Base-by-base conservation (phyloP, 257 asterid species). In the Cordia subcordata region DNA sequence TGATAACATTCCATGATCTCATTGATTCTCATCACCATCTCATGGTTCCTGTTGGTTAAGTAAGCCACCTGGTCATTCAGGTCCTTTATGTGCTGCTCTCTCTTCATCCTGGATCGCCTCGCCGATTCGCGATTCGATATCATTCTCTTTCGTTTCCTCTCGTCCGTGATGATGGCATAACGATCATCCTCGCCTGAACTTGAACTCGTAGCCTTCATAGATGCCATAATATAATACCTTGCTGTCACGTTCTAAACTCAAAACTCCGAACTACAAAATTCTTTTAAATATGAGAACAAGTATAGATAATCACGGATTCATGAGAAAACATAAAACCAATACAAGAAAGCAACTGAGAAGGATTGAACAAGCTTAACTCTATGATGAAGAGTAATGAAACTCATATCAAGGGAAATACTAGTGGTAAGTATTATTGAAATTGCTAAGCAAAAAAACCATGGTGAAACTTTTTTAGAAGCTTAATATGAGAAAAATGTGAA, bases 251-350 rank as follows among this genome's bases (percentile, higher is more conserved):
- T 14, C 2, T 2, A 10, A 42, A 42, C 10, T 42, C 47, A 42
- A 14, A 42, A 42, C 10, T 42, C 10, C 2, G 15, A 39, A 42
- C 15, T 11, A 8, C 12, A 42, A 4, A 10, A 14, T 42, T 3
- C 47, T 4, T 42, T 8, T 4, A 42, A 3, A 42, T 42, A 42
- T 1, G 32, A 4, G 14, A 11, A 52, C 4, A 16, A 61, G n/a
- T 17, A 8, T 10, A 44, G n/a, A 32, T 27, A 32, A 20, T n/a
- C 1, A 49, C 8, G 44, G n/a, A 66, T 14, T 82, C 66, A 75
- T 60, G 79, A 77, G 58, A 75, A 69, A 65, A 55, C 80, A 64
- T 79, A 79, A 75, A 82, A 79, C 85, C 86, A 82, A 56, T 79
- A 82, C 0, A 77, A 57, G 61, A 79, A 79, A 67, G 68, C 79